Evolutionary conservation across 352 stramenopile species (phyloP).

Genomic region (Pythium apleroticum): DNA sequence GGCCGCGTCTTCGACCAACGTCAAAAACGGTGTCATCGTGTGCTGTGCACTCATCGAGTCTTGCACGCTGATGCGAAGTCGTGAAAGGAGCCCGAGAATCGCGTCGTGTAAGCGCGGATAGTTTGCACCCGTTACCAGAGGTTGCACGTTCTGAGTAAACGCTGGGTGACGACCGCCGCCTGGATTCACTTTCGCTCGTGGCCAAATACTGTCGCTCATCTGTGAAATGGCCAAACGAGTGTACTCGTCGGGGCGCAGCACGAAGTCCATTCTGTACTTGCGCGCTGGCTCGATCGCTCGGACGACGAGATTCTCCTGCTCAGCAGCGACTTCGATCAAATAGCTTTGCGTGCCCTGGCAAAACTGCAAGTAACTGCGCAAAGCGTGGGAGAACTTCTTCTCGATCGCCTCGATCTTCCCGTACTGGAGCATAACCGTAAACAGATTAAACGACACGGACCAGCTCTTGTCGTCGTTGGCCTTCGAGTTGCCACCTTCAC

Average conservation of each 20-base stretch:
- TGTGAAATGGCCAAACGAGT: constrained; percentile 20
- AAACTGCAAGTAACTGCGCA: constrained; percentile 38
- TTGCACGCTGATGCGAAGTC: constrained; percentile 32
- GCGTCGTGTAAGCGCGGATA: constrained; percentile 37
- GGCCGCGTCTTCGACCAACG: constrained; percentile 49
- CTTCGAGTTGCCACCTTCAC: constrained; percentile 24
- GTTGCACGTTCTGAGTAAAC: constrained; percentile 29
- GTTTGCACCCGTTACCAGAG: constrained; percentile 41
- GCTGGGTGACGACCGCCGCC: constrained; percentile 9
- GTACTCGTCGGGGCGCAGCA: constrained; percentile 51
- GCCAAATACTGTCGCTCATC: constrained; percentile 20
- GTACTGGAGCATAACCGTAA: constrained; percentile 44
- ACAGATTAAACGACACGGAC: constrained; percentile 42
- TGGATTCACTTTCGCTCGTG: not conserved
- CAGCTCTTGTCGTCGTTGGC: constrained; percentile 28
- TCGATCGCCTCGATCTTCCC: constrained; percentile 54
- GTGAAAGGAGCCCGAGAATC: constrained; percentile 35
- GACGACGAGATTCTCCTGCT: constrained; percentile 36
- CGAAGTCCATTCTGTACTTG: constrained; percentile 60
- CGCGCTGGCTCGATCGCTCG: constrained; percentile 50
- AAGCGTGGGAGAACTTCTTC: constrained; percentile 42
- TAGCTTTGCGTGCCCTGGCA: constrained; percentile 46
- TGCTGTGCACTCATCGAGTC: constrained; percentile 27
- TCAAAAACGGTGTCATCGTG: constrained; percentile 39
- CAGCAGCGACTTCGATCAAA: constrained; percentile 42